A percentile compares a stretch with the other conserved stretches of the same genome.
phyloP scores from a whole-genome alignment of 2,329 filamentous ascomycete species.

The Fusarium staphyleae region DNA sequence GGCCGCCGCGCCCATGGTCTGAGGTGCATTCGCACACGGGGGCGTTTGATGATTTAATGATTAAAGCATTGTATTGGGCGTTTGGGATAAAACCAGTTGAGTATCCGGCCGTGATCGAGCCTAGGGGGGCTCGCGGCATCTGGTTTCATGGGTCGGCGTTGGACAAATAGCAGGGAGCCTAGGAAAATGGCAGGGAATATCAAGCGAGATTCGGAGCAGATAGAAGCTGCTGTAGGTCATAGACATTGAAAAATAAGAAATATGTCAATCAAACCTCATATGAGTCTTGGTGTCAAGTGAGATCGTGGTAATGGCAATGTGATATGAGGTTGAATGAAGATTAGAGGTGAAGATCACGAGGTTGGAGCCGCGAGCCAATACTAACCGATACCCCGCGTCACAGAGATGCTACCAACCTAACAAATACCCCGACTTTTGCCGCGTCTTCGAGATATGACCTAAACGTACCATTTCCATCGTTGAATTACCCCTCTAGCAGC shows the following conservation, averaged over 20 bases:
- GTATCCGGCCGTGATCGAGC: constrained; percentile 15
- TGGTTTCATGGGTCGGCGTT: constrained; percentile 37
- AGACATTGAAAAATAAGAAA: constrained; percentile 28
- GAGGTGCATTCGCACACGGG: constrained; percentile 34
- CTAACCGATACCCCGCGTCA: constrained; percentile 37
- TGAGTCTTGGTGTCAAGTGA: constrained; percentile 5
- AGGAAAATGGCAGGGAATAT: constrained; percentile 18
- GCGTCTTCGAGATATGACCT: constrained; percentile 10
- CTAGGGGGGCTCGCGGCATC: constrained; percentile 10
- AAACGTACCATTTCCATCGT: constrained; percentile 8
- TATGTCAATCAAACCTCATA: constrained; percentile 8
- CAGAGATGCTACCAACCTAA: constrained; percentile 25
- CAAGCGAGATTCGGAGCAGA: constrained; percentile 19
- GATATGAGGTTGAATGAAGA: constrained; percentile 31
- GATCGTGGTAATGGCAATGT: constrained; percentile 1
- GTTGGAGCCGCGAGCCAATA: constrained; percentile 24
- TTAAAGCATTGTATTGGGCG: constrained; percentile 40
- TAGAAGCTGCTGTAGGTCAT: constrained; percentile 15
- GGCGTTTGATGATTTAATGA: constrained; percentile 42
- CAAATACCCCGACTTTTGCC: constrained; percentile 5
- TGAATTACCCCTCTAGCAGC: constrained; percentile 13
- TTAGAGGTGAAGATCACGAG: constrained; percentile 33
- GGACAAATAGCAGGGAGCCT: constrained; percentile 20
- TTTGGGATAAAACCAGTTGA: constrained; percentile 34
- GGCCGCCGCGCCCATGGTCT: constrained; percentile 40